Base-by-base conservation (phyloP, 1,284 basidiomycete genomes). In the Cutaneotrichosporon cavernicola region DNA sequence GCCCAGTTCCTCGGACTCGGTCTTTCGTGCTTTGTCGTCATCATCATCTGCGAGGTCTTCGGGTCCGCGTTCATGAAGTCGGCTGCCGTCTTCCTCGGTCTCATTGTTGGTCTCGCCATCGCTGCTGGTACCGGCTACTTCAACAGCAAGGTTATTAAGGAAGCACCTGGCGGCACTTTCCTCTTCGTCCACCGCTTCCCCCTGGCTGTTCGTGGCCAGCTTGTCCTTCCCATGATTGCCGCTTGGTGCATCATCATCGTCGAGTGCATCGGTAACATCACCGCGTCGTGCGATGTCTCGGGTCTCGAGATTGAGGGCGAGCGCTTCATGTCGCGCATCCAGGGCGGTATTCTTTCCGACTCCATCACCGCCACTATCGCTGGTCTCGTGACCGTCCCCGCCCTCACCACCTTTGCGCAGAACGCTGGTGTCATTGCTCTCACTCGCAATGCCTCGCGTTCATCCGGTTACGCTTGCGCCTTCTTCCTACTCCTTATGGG, bases 361-460 rank as follows among this genome's bases (percentile, higher is more conserved):
- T 63, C 71, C 4, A 55, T 72, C 58, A 65, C 65, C 40, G 73
- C 71, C 26, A 70, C 70, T 14, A 49, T 74, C 18, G 71, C 70
- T 13, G 70, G 70, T 47, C 68, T 74, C 52, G 64, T 66, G 11
- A 74, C 73, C 26, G 69, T 71, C 43, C 69, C 73, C 0, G 70
- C 73, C 16, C 65, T 73, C 36, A 73, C 73, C 16, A 74, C 71
- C 47, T 74, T 74, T 63, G 71, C 73, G 21, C 73, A 74, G 50
- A 74, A 74, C 68, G 67, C 69, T 0, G 73, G 70, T 49, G 73
- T 74, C 36, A 74, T 74, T 58, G 73, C 73, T 13, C 61, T 74
- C 21, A 74, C 73, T 18, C 66, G 73, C 53, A 73, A 73, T 63
- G 73, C 73, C 30, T 72, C 70, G 11, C 63, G 68, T 18, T 57